Conservation (phyloP, 2,329 filamentous ascomycete species). For the Botrytis fragariae region DNA sequence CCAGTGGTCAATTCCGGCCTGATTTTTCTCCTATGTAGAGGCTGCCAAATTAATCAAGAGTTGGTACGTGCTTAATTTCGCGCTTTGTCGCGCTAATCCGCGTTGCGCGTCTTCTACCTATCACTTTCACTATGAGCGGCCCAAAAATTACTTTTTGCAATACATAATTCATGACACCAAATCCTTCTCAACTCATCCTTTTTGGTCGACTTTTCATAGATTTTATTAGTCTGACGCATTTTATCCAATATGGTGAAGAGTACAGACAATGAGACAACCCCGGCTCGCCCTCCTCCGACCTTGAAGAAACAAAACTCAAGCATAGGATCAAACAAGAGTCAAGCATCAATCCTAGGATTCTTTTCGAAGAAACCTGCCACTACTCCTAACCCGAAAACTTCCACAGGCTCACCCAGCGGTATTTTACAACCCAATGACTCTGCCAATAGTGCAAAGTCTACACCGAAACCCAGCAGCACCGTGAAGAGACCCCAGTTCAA, state of each 20-base stretch:
- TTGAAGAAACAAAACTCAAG: constrained; percentile 38
- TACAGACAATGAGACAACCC: constrained; percentile 29
- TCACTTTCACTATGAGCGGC: background rate
- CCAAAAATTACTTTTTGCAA: constrained; percentile 2
- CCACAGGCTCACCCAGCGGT: constrained; percentile 27
- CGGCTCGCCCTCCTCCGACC: constrained; percentile 32
- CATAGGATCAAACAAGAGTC: constrained; percentile 50
- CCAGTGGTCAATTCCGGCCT: too few species aligned
- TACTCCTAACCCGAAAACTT: constrained; percentile 36
- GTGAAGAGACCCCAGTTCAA: constrained; percentile 45
- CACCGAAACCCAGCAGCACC: constrained; percentile 34
- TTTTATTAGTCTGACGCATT: constrained; percentile 1
- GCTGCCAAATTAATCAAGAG: background rate
- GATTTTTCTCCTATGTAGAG: too few species aligned
- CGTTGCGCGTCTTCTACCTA: background rate
- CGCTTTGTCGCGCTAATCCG: constrained; percentile 12
- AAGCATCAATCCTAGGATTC: constrained; percentile 75
- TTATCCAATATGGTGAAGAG: constrained; percentile 27
- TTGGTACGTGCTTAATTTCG: constrained; percentile 4
- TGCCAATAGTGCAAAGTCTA: constrained; percentile 39
- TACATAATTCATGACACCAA: background rate
- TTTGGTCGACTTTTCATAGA: background rate
- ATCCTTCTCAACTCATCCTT: background rate
- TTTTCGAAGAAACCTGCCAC: constrained; percentile 60
- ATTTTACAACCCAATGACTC: constrained; percentile 38